Conservation (phyloP, 2,329 filamentous ascomycete species). For the Fragosphaeria purpurea region DNA sequence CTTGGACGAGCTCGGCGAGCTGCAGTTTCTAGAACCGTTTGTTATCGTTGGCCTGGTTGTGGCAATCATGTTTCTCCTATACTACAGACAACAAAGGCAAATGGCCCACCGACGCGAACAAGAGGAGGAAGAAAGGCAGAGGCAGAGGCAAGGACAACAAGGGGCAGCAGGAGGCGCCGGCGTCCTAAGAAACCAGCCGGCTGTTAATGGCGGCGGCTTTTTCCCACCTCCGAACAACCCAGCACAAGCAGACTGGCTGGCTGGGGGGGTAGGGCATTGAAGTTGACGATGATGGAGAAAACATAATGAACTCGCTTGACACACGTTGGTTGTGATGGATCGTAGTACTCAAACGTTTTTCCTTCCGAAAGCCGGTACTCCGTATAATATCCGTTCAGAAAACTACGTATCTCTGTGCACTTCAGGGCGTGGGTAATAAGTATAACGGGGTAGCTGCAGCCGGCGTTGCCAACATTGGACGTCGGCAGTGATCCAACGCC, state of each 20-base stretch:
- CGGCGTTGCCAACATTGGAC: too few species aligned
- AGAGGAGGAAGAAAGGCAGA: conserved; percentile 24
- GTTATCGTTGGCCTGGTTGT: conserved; percentile 71
- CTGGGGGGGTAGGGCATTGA: conserved; percentile 54
- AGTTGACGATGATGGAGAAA: too few species aligned
- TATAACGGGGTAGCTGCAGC: too few species aligned
- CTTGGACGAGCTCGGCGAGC: conserved; percentile 52
- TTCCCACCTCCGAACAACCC: conserved; percentile 53
- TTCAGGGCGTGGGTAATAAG: too few species aligned
- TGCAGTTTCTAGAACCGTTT: conserved; percentile 63
- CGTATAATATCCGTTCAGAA: too few species aligned
- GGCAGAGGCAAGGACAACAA: conserved; percentile 15
- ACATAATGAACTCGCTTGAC: too few species aligned
- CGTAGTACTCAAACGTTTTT: too few species aligned
- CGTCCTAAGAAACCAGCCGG: neutral
- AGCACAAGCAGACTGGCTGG: conserved; percentile 54
- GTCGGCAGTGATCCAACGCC: too few species aligned
- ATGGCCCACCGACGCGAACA: conserved; percentile 37
- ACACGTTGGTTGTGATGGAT: too few species aligned
- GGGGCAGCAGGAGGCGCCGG: neutral
- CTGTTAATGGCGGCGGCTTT: conserved; percentile 17
- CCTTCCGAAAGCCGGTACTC: too few species aligned
- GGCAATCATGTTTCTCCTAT: conserved; percentile 66
- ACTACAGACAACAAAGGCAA: conserved; percentile 66
- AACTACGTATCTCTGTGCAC: too few species aligned